A percentile compares a stretch with the other conserved stretches of the same genome.
These are phyloP conservation scores for Rutstroemia sp. DNA, from an alignment of 2,329 filamentous ascomycete genomes.

Conservation along the genomic window DNA sequence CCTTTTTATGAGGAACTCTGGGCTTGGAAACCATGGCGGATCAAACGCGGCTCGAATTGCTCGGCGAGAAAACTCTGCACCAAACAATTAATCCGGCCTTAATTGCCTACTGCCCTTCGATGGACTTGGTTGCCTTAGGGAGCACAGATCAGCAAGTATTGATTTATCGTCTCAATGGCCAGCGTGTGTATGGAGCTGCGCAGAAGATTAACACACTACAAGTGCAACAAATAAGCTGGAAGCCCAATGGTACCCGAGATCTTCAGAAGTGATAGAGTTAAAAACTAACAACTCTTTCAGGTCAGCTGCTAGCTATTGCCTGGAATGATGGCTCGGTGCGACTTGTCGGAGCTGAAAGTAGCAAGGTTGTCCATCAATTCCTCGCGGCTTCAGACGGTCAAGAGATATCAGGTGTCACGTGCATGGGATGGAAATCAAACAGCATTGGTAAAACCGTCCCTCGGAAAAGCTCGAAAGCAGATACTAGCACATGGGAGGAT, in stretches of 20 bases:
- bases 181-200: constrained; percentile 51
- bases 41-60: constrained; percentile 29
- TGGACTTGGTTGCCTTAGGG: constrained; percentile 75
- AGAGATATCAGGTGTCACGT: constrained; percentile 35
- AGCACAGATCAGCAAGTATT: constrained; percentile 61
- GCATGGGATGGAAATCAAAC: constrained; percentile 34
- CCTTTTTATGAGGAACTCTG: neutral
- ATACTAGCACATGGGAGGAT: constrained; percentile 17
- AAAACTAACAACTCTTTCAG: constrained; percentile 25
- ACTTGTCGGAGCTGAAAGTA: constrained; percentile 70
- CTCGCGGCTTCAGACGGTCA: constrained; percentile 23
- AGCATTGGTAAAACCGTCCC: constrained; percentile 17
- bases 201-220: constrained; percentile 30
- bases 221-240: constrained; percentile 33
- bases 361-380: constrained; percentile 72
- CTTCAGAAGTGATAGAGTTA: neutral
- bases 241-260: constrained; percentile 27
- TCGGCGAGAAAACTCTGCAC: constrained; percentile 52
- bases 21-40: constrained; percentile 15
- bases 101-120: constrained; percentile 71
- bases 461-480: constrained; percentile 5
- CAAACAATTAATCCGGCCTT: constrained; percentile 48
- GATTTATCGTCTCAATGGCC: constrained; percentile 72
- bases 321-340: constrained; percentile 78
- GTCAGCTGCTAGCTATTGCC: constrained; percentile 71